Evolutionary conservation across 257 asterid species (phyloP).

Genomic region (Jaltomata sinuosa): DNA sequence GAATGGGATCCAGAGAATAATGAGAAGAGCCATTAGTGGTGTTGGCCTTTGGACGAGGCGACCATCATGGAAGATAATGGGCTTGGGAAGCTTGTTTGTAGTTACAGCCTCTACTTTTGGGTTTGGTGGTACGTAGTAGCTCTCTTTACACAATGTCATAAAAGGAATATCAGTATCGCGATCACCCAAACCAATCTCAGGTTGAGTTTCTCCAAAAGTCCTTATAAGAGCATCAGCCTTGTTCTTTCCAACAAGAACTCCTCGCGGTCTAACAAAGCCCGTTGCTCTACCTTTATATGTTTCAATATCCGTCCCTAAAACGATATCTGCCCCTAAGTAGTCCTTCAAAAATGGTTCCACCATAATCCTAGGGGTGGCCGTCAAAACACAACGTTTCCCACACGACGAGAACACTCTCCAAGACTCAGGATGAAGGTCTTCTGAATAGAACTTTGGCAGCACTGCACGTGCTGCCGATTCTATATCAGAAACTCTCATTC

Average conservation of each 20-base stretch:
- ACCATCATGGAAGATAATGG: slow-evolving; percentile 34
- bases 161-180: slow-evolving; percentile 16
- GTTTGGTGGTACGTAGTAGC: background rate
- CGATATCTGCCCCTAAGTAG: slow-evolving; percentile 11
- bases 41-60: slow-evolving; percentile 30
- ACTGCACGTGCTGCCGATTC: slow-evolving; percentile 19
- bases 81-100: slow-evolving; percentile 11
- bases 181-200: slow-evolving; percentile 24
- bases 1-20: slow-evolving; percentile 30
- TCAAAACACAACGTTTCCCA: slow-evolving; percentile 19
- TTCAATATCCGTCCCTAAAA: slow-evolving; percentile 25
- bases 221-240: slow-evolving; percentile 13
- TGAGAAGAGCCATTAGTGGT: slow-evolving; percentile 12
- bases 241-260: slow-evolving; percentile 21
- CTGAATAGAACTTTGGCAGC: slow-evolving; percentile 17
- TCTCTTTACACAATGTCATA: slow-evolving; percentile 23
- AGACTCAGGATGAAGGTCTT: slow-evolving; percentile 21
- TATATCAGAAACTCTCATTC: slow-evolving; percentile 9
- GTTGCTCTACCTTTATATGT: slow-evolving; percentile 27
- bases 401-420: slow-evolving; percentile 21
- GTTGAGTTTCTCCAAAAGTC: background rate
- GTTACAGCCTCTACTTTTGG: background rate
- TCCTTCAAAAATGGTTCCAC: slow-evolving; percentile 22
- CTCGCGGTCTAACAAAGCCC: slow-evolving; percentile 10
- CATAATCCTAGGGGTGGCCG: slow-evolving; percentile 27